A percentile compares a stretch with the other conserved stretches of the same genome.
phyloP scores from a whole-genome alignment of 306 rosid genomes.

The Cucurbita argyrosperma region DNA sequence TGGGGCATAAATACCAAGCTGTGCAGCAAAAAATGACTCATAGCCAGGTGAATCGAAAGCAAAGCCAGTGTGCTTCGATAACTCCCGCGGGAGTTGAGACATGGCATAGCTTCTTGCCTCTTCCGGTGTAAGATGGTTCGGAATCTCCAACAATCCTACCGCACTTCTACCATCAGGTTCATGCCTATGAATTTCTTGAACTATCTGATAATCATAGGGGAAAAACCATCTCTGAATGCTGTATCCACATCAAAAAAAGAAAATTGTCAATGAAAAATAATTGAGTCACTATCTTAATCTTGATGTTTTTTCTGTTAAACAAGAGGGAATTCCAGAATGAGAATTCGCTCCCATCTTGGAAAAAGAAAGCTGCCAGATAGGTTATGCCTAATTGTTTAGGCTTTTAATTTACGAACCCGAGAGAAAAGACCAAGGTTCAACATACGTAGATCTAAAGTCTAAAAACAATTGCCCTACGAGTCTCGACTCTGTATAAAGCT shows the following conservation, averaged over 20 bases:
- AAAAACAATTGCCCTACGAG: neutral
- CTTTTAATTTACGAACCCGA: neutral
- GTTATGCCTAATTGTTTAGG: neutral
- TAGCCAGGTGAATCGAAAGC: constrained; percentile 94
- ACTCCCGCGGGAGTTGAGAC: constrained; percentile 65
- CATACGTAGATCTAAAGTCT: neutral
- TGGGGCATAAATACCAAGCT: constrained; percentile 60
- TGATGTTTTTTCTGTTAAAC: neutral
- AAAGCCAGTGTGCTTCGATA: constrained; percentile 83
- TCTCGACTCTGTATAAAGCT: neutral
- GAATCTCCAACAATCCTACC: constrained; percentile 46
- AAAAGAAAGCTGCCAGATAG: neutral
- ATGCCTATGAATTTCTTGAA: constrained; percentile 75
- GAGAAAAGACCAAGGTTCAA: neutral
- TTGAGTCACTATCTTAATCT: neutral
- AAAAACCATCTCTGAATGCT: constrained; percentile 92
- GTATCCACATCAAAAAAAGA: constrained; percentile 12
- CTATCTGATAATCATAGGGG: constrained; percentile 84
- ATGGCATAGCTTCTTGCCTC: constrained; percentile 76
- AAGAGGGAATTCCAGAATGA: neutral
- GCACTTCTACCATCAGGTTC: constrained; percentile 49
- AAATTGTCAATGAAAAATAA: neutral
- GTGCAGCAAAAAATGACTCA: constrained; percentile 83
- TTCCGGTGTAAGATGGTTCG: constrained; percentile 45
- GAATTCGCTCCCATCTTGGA: neutral